phyloP scores from a whole-genome alignment of 2,329 filamentous ascomycete genomes.

The Xenosphaeropsis pyriputrescens region DNA sequence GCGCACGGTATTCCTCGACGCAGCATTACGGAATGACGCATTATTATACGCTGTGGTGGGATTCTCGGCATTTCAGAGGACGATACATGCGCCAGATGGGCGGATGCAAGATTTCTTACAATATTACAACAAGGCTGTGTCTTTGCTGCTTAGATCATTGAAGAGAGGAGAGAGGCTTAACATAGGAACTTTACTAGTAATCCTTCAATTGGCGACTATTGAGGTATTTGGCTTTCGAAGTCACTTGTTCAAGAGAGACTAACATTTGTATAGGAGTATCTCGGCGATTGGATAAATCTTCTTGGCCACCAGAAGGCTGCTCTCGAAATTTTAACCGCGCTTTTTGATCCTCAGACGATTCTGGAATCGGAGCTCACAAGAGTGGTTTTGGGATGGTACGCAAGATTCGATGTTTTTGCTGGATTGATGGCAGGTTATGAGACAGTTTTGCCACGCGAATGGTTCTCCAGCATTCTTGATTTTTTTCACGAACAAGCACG shows the following conservation, averaged over 20 bases:
- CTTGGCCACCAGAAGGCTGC: constrained; percentile 88
- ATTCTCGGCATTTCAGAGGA: constrained; percentile 79
- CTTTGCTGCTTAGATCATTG: constrained; percentile 56
- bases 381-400: constrained; percentile 77
- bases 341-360: constrained; percentile 66
- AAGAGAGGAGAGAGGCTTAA: constrained; percentile 56
- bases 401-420: constrained; percentile 73
- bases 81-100: constrained; percentile 53
- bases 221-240: constrained; percentile 47
- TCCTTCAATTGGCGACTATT: constrained; percentile 82
- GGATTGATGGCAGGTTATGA: constrained; percentile 71
- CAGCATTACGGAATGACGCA: constrained; percentile 65
- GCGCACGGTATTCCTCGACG: constrained; percentile 50
- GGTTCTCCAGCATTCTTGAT: constrained; percentile 41
- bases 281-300: constrained; percentile 91
- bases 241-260: constrained; percentile 1
- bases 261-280: constrained; percentile 53
- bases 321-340: constrained; percentile 59
- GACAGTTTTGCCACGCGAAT: constrained; percentile 59
- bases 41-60: constrained; percentile 76
- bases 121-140: constrained; percentile 84
- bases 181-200: constrained; percentile 67
- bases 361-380: constrained; percentile 56
- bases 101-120: constrained; percentile 70
- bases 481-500: constrained; percentile 45